Percentiles rank a stretch among this genome's conserved stretches.
phyloP scores from a whole-genome alignment of 768 basidiomycete genomes.

The Lentinula boryana region DNA sequence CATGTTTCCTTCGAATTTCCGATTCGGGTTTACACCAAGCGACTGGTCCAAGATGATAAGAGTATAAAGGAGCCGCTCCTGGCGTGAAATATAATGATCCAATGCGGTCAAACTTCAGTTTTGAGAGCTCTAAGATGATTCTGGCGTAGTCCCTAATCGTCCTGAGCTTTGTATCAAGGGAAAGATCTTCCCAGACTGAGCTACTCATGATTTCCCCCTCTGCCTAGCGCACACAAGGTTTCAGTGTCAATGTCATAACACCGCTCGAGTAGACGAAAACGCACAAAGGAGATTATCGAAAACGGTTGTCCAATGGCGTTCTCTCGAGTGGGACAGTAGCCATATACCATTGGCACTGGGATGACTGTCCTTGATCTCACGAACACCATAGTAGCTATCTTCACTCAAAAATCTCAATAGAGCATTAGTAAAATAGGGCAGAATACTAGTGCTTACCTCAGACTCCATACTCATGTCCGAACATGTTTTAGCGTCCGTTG shows the following conservation, averaged over 20 bases:
- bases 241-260: not conserved
- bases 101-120: constrained; percentile 16
- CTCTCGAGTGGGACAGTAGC: constrained; percentile 16
- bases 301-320: constrained; percentile 17
- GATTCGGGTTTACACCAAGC: constrained; percentile 16
- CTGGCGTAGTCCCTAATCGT: constrained; percentile 16
- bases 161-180: constrained; percentile 13
- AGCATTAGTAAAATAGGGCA: not conserved
- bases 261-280: not conserved
- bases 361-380: constrained; percentile 13
- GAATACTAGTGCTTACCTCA: constrained; percentile 8
- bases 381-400: constrained; percentile 19
- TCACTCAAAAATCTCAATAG: not conserved
- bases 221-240: constrained; percentile 4
- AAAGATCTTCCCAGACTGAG: constrained; percentile 15
- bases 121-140: constrained; percentile 14
- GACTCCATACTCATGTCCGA: constrained; percentile 19
- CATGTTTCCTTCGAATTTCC: constrained; percentile 7
- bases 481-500: constrained; percentile 14
- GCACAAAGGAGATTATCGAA: constrained; percentile 16
- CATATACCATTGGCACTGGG: constrained; percentile 17
- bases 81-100: constrained; percentile 20
- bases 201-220: constrained; percentile 16
- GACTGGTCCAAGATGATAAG: constrained; percentile 13
- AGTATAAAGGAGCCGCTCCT: constrained; percentile 7